Conservation (phyloP, 176 grass and related monocot species). For the Oryza meyeriana region DNA sequence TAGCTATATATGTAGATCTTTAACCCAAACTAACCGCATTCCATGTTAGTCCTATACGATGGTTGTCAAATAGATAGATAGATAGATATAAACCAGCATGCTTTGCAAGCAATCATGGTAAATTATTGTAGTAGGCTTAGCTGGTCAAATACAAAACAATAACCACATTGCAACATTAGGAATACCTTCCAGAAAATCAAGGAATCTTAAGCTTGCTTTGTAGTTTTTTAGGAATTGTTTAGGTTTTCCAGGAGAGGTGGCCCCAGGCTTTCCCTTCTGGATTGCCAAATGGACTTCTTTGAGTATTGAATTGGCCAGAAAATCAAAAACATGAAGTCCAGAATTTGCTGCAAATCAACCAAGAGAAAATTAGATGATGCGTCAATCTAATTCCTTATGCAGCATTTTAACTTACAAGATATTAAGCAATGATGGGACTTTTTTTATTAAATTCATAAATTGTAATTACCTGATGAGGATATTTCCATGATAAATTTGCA, state of each 20-base stretch:
- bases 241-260: constrained; percentile 92
- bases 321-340: constrained; percentile 97
- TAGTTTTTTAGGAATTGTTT: constrained; percentile 92
- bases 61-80: not conserved
- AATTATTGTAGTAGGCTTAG: not conserved
- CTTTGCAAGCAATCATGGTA: not conserved
- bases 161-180: not conserved
- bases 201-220: constrained; percentile 80
- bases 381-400: constrained; percentile 5
- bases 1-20: not conserved
- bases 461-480: constrained; percentile 69
- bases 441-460: not conserved
- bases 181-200: constrained; percentile 96
- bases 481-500: constrained; percentile 99
- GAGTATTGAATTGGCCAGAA: constrained; percentile 94
- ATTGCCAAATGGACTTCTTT: constrained; percentile 89
- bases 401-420: not conserved
- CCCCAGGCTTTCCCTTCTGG: constrained; percentile 86
- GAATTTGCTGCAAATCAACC: constrained; percentile 77
- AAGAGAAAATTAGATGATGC: constrained; percentile 23
- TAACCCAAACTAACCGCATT: not conserved
- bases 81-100: not conserved
- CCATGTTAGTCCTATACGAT: not conserved
- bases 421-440: not conserved
- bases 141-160: not conserved